Base-by-base conservation (phyloP, 164 flowering plant genomes). In the Tinospora cordifolia region DNA sequence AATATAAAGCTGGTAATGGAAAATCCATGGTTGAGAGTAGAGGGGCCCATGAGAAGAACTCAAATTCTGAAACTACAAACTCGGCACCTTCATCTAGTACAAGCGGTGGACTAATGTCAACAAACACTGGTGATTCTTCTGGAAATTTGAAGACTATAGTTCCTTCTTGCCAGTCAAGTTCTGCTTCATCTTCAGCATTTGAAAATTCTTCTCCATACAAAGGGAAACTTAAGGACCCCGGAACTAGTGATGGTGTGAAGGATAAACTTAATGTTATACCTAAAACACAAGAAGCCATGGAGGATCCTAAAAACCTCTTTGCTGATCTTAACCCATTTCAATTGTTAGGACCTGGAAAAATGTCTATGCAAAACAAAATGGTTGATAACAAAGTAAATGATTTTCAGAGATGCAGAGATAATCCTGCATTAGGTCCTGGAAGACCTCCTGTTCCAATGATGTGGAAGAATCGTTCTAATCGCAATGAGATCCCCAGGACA, bases 301-400 rank as follows among this genome's bases (percentile, higher is more conserved):
- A 88, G 60, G 90, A 93, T 68, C 60, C 88, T 1, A 85, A 79
- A 72, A 79, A 86, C 77, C 96, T 93, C 63, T 95, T 95, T 83
- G 90, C 94, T 30, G 99, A 95, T 72, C 90, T 95, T 67, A 92
- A 95, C 79, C 99, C 99, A 11, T 88, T 95, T 63, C 89, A 80
- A 62, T 78, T 83, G 15, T 81, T 76, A 76, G 92, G 88, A 59
- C 72, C 87, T 69, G 84, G 84, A 36, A 90, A 85, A 72, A 40
- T 24, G 66, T 77, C 71, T 59, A 62, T 67, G 63, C 88, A 79
- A 58, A 84, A 79, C 72, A 84, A 82, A 60, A 66, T 79, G 13
- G 22, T 71, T 11, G 87, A 84, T 27, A 82, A 70, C 69, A 88
- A 84, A 65, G 74, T 80, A 69, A 84, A 82, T 73, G 96, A 85